A percentile compares a stretch with the other conserved stretches of the same genome.
Conservation (phyloP, 169 alveolate genomes). For the Plasmodium coatneyi region DNA sequence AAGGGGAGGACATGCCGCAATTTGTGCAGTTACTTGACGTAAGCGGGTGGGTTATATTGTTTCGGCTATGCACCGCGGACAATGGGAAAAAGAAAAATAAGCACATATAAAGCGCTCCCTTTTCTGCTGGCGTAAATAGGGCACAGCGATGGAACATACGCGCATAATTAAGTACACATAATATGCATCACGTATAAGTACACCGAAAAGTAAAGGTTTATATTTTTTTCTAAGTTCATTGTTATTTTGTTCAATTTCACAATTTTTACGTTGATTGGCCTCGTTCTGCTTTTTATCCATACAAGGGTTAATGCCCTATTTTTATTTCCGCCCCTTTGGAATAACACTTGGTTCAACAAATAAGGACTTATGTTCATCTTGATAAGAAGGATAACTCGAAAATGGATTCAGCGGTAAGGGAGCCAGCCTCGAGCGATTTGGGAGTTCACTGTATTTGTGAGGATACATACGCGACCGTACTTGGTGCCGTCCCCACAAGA, state of each 20-base stretch:
- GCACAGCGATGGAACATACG: neutral
- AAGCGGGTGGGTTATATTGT: neutral
- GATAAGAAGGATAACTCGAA: neutral
- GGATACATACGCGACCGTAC: neutral
- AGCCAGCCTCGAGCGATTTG: neutral
- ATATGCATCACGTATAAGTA: neutral
- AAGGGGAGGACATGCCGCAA: neutral
- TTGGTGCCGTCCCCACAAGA: neutral
- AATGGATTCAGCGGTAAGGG: conserved; percentile 8
- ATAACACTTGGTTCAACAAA: neutral
- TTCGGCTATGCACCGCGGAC: neutral
- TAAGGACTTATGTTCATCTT: neutral
- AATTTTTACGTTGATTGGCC: neutral
- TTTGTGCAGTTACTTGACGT: neutral
- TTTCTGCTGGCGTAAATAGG: no score
- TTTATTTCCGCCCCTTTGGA: neutral
- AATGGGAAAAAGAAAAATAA: neutral
- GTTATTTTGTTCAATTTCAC: neutral
- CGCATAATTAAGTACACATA: neutral
- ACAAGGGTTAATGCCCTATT: neutral
- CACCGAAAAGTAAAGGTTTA: neutral
- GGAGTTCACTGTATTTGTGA: neutral
- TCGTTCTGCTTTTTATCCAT: neutral
- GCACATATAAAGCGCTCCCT: neutral
- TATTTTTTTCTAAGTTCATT: neutral